phyloP scores from a whole-genome alignment of 1,284 basidiomycete genomes.

The Sanghuangporus baumii region DNA sequence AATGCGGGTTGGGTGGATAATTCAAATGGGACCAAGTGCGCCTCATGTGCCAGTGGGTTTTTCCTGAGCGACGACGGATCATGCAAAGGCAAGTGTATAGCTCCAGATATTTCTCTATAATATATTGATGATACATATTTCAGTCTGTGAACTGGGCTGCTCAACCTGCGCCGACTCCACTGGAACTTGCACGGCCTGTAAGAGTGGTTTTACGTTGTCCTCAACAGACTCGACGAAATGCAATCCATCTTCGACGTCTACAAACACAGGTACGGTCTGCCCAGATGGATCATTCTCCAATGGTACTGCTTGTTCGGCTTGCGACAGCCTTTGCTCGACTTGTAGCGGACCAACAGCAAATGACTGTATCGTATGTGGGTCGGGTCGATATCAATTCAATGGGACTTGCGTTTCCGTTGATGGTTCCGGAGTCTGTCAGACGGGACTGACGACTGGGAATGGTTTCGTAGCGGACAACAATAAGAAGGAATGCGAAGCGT shows the following conservation, averaged over 20 bases:
- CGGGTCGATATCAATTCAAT: constrained; percentile 53
- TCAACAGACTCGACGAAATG: constrained; percentile 66
- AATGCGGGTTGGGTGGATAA: constrained; percentile 70
- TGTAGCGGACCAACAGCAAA: constrained; percentile 65
- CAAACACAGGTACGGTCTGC: constrained; percentile 47
- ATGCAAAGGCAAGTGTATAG: constrained; percentile 52
- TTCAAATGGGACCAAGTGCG: constrained; percentile 66
- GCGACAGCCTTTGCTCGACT: constrained; percentile 61
- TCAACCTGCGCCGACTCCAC: constrained; percentile 56
- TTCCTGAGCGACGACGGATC: constrained; percentile 64
- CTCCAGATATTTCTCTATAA: neutral
- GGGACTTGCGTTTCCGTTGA: constrained; percentile 61
- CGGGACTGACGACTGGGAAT: constrained; percentile 24
- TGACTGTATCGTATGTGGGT: constrained; percentile 62
- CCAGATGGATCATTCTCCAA: constrained; percentile 60
- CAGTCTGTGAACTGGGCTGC: constrained; percentile 70
- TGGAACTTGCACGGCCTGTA: constrained; percentile 69
- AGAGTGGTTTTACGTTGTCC: constrained; percentile 57
- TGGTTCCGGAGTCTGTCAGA: constrained; percentile 60
- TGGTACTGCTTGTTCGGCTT: constrained; percentile 49
- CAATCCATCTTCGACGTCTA: constrained; percentile 42
- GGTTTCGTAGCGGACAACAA: constrained; percentile 73
- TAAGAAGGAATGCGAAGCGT: constrained; percentile 75
- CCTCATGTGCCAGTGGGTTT: constrained; percentile 67
- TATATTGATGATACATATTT: neutral